Evolutionary conservation across 1,139 yeast genomes (phyloP), one percentile per base, ranked within the genome.

Genomic region (Candida pseudoviswanathii): DNA sequence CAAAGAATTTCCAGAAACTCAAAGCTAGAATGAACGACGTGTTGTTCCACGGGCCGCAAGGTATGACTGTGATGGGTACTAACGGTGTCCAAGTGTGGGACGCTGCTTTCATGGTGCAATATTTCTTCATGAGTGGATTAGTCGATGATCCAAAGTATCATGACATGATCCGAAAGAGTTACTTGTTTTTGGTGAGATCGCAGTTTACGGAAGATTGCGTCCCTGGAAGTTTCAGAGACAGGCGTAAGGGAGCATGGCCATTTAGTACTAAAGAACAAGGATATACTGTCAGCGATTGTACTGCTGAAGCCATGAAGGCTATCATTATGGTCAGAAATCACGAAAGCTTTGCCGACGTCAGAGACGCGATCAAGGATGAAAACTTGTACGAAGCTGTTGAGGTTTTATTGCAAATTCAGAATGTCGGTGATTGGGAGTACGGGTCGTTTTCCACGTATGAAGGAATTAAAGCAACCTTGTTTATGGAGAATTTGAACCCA

Each of bases 1-100:
- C 96, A 0, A 71, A 71, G 3, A 79, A 78, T 24, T 91, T 89
- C 65, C 61, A 75, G 48, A 71, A 76, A 33, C 78, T 86, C 39
- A 65, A 80, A 46, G 76, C 72, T 29, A 74, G 96, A 54, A 82
- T 89, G 74, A 80, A 84, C 45, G 98, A 94, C 60, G 84, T 84
- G 37, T 62, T 90, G 49, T 92, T 89, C 68, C 86, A 87, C 69
- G 95, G 97, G 0, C 87, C 94, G 0, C 89, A 86, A 62, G 99
- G 99, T 2, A 79, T 94, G 85, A 83, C 94, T 3, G 87, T 89
- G 50, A 89, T 89, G 89, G 99, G 99, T 7, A 95, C 99, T 0
- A 95, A 95, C 66, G 99, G 99, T 29, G 91, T 90, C 0, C 99
- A 95, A 66, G 92, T 88, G 1, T 95, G 99, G 99, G 99, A 95